Base-by-base conservation (phyloP, 169 alveolate genomes). In the Toxoplasma gondii region DNA sequence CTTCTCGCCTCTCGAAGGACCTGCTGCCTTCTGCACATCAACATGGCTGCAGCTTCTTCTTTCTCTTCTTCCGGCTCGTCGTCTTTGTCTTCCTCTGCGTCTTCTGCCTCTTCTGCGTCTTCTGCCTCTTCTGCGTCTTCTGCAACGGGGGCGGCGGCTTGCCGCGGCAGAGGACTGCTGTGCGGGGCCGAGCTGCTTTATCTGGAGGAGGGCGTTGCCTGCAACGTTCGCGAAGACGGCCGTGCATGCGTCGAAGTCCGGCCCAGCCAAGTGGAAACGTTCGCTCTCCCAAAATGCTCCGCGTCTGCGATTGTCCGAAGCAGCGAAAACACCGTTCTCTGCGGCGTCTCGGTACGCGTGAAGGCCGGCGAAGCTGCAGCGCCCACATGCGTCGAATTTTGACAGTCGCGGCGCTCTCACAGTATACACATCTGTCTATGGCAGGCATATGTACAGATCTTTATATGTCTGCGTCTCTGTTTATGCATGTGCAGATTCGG, bases 241-340 rank as follows among this genome's bases (percentile, higher is more conserved):
- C 84, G 84, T 44, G 84, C 84, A 10, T 74, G 84, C 84, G n/a
- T 31, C 43, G 43, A 74, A 1, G 84, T 74, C 12, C 84, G 39
- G 43, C 84, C 84, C 12, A 34, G 45, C 44, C 39, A 74, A 7
- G 84, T 74, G 31, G 43, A 34, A 1, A 74, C 84, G 39, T 36
- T 34, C 44, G 84, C 44, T 16, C 84, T 74, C 27, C 84, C 84
- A 16, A 31, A 74, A n/a, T 74, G 84, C 22, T 36, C 39, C 9
- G 84, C 84, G 2, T 74, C 84, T n/a, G 41, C 84, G 24, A 36
- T 36, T n/a, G 84, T 74, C 39, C 84, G 84, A 74, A 74, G 84
- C 84, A 74, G 84, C 84, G 84, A 74, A n/a, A 74, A 74, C 43
- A 36, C 84, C 17, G 84, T 74, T 22, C 84, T 74, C 84, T 74